phyloP scores from a whole-genome alignment of 2,329 filamentous ascomycete genomes.

The Zasmidium citrigriseum region DNA sequence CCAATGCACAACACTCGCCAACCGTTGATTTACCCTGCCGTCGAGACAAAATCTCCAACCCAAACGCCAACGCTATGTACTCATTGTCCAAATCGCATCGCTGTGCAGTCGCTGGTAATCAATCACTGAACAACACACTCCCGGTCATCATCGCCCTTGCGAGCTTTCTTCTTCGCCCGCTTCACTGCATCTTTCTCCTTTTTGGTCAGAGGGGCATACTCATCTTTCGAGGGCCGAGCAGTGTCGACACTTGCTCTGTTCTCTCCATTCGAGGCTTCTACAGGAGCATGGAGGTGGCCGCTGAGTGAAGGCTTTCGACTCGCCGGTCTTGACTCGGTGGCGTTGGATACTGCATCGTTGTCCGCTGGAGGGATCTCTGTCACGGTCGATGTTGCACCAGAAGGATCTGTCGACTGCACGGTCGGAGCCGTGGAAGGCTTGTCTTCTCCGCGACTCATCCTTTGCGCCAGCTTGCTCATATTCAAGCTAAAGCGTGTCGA shows the following conservation, averaged over 20 bases:
- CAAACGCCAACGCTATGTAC: slow-evolving; percentile 12
- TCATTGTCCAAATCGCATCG: not conserved
- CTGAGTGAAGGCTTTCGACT: not conserved
- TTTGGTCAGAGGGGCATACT: slow-evolving; percentile 19
- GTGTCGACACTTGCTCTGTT: slow-evolving; percentile 7
- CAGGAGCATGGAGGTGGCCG: slow-evolving; percentile 6
- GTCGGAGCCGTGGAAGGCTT: not conserved
- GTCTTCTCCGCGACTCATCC: slow-evolving; percentile 31
- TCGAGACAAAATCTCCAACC: not conserved
- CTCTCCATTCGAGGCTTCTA: not conserved
- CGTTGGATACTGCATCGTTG: not conserved
- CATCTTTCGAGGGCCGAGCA: slow-evolving; percentile 6
- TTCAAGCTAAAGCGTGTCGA: slow-evolving; percentile 41
- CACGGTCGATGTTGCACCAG: slow-evolving; percentile 2
- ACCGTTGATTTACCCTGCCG: not conserved
- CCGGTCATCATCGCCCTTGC: slow-evolving; percentile 37
- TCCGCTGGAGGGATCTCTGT: not conserved
- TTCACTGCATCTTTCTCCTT: slow-evolving; percentile 33
- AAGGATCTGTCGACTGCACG: not conserved
- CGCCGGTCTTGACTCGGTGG: not conserved
- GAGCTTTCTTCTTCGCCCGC: slow-evolving; percentile 29
- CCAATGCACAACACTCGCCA: not conserved
- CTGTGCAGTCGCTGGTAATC: not conserved
- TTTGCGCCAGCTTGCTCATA: slow-evolving; percentile 42
- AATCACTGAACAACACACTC: slow-evolving; percentile 48